Percentiles rank a stretch among this genome's conserved stretches.
These are phyloP conservation scores for Daldinia sp. DNA, from an alignment of 2,329 filamentous ascomycete genomes.

Conservation along the genomic window DNA sequence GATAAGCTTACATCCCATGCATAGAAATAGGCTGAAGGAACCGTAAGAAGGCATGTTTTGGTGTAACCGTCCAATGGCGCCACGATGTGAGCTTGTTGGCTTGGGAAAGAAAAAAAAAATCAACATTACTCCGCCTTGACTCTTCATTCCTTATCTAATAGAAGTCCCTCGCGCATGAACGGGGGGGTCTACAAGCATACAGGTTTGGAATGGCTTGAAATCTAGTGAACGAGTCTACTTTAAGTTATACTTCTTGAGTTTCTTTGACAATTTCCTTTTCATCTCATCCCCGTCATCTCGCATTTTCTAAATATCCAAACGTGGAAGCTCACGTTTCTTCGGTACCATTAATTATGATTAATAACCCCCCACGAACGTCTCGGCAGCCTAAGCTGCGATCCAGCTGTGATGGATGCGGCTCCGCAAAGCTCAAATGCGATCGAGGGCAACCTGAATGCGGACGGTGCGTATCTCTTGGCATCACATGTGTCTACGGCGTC, in stretches of 20 bases:
- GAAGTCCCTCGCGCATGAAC: slow-evolving; percentile 1
- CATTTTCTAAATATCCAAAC: background rate
- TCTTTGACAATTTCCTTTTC: background rate
- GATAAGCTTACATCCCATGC: slow-evolving; percentile 4
- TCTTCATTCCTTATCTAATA: slow-evolving; percentile 2
- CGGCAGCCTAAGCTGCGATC: slow-evolving; percentile 32
- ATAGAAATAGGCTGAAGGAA: slow-evolving; percentile 7
- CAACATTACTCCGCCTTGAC: slow-evolving; percentile 2
- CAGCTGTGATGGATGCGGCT: slow-evolving; percentile 38
- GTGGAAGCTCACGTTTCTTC: background rate
- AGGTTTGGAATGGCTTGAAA: slow-evolving; percentile 3
- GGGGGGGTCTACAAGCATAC: background rate
- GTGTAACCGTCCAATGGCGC: background rate
- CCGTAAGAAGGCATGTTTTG: background rate
- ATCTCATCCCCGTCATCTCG: background rate
- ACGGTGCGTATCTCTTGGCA: slow-evolving; percentile 25
- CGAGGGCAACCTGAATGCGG: slow-evolving; percentile 31
- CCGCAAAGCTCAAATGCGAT: slow-evolving; percentile 38
- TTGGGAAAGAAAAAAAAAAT: background rate
- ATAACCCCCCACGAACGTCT: slow-evolving; percentile 1
- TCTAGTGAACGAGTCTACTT: slow-evolving; percentile 6
- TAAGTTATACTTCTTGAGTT: slow-evolving; percentile 1
- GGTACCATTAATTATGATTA: background rate
- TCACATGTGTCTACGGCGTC: slow-evolving; percentile 43
- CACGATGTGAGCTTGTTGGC: background rate